A percentile compares a stretch with the other conserved stretches of the same genome.
These are phyloP conservation scores for Antitrichia curtipendula DNA, from an alignment of 225 moss, liverwort and hornwort species.

Conservation along the genomic window DNA sequence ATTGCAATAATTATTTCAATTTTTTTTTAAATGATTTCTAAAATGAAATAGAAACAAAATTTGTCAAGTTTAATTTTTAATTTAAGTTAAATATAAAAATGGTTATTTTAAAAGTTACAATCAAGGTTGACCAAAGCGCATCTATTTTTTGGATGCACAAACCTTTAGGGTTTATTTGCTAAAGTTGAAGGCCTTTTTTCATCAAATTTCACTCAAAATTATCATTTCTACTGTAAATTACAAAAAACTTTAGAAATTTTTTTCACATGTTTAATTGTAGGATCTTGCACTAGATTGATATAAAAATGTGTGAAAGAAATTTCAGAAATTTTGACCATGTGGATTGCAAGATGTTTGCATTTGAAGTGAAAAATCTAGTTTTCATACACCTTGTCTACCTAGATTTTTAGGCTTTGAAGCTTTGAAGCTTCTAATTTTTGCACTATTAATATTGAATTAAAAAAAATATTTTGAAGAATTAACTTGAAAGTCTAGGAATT, in stretches of 20 bases:
- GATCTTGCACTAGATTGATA: neutral
- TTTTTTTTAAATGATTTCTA: neutral
- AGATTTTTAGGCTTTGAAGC: neutral
- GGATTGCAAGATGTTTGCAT: too few relatives aligned
- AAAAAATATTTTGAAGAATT: too few relatives aligned
- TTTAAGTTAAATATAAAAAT: too few relatives aligned
- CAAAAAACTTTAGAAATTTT: neutral
- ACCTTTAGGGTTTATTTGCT: rapidly evolving
- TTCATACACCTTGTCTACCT: neutral
- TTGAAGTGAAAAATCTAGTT: too few relatives aligned
- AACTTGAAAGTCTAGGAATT: too few relatives aligned
- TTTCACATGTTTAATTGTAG: rapidly evolving
- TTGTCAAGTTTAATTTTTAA: too few relatives aligned
- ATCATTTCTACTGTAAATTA: too few relatives aligned
- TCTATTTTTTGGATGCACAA: too few relatives aligned
- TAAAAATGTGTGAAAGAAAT: too few relatives aligned
- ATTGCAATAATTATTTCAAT: neutral
- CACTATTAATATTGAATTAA: too few relatives aligned
- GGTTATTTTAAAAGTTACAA: neutral
- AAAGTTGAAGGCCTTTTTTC: neutral
- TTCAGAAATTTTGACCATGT: too few relatives aligned
- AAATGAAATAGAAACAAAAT: too few relatives aligned
- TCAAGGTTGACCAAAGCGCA: neutral
- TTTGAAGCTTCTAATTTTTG: neutral
- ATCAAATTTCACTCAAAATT: neutral